Evolutionary conservation across 2,329 filamentous ascomycete genomes (phyloP).

Genomic region (Hypoxylon sp.): DNA sequence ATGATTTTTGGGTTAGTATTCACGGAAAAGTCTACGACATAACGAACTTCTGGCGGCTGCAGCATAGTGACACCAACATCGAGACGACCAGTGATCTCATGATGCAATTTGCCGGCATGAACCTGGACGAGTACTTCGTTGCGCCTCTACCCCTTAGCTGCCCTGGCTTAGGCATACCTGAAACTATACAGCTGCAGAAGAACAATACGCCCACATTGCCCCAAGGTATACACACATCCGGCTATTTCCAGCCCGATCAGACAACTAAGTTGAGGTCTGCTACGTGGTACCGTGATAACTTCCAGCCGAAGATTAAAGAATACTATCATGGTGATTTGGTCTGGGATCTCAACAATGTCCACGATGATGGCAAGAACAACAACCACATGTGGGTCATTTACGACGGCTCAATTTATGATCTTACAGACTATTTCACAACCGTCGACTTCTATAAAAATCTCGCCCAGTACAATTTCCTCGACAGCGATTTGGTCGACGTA

Average conservation of each 20-base stretch:
- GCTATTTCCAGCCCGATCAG: constrained; percentile 69
- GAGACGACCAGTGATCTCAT: constrained; percentile 76
- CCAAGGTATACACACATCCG: constrained; percentile 78
- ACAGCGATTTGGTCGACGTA: constrained; percentile 74
- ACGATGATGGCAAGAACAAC: constrained; percentile 74
- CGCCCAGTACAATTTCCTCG: constrained; percentile 78
- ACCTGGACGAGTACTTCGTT: constrained; percentile 88
- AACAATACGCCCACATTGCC: constrained; percentile 74
- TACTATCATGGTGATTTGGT: constrained; percentile 92
- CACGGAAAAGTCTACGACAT: constrained; percentile 94
- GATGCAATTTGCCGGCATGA: constrained; percentile 81
- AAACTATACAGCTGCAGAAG: constrained; percentile 68
- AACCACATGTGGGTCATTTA: constrained; percentile 86
- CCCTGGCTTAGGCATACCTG: constrained; percentile 75
- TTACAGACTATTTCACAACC: constrained; percentile 93
- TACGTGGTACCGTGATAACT: constrained; percentile 83
- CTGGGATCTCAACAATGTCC: constrained; percentile 72
- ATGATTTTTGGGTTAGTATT: constrained; percentile 89
- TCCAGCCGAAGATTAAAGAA: constrained; percentile 84
- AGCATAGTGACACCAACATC: constrained; percentile 83
- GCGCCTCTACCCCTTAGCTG: constrained; percentile 83
- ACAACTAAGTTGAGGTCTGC: constrained; percentile 71
- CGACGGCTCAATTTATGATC: constrained; percentile 83
- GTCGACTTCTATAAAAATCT: constrained; percentile 69
- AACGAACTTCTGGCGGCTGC: constrained; percentile 84